Conservation (phyloP, 2,329 filamentous ascomycete genomes). For the Sodiomyces alkalinus region DNA sequence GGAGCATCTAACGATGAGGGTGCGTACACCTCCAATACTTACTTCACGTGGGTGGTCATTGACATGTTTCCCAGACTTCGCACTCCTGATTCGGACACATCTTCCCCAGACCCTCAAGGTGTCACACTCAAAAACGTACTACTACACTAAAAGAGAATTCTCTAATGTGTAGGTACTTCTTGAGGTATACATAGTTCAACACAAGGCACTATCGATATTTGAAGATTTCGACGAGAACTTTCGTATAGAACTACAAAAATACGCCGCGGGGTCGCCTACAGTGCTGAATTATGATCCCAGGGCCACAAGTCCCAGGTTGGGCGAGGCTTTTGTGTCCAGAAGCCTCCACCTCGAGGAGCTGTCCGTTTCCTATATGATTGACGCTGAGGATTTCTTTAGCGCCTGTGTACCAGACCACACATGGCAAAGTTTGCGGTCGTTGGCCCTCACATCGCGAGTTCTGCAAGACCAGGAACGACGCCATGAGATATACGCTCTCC, state of each 20-base stretch:
- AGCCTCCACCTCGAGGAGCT: constrained; percentile 14
- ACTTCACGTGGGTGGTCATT: too few species aligned
- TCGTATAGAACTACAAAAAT: constrained; percentile 4
- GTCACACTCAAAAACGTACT: too few species aligned
- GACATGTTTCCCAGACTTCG: too few species aligned
- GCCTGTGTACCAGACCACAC: constrained; percentile 10
- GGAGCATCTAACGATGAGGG: too few species aligned
- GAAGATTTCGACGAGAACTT: constrained; percentile 13
- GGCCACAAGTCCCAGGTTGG: constrained; percentile 6
- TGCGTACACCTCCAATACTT: constrained; percentile 4
- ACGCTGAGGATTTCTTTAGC: constrained; percentile 14
- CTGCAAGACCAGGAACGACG: constrained; percentile 8
- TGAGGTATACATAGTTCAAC: too few species aligned
- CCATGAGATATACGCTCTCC: constrained; percentile 10
- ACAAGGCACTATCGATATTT: constrained; percentile 12
- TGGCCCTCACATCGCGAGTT: constrained; percentile 18
- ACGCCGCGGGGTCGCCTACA: constrained; percentile 1
- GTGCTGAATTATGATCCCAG: too few species aligned
- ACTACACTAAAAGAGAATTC: too few species aligned
- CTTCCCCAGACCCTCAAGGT: constrained; percentile 13
- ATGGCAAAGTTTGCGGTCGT: constrained; percentile 15
- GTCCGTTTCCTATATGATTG: constrained; percentile 14
- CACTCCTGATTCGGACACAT: constrained; percentile 3
- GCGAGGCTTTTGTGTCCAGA: constrained; percentile 11
- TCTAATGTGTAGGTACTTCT: too few species aligned